phyloP scores from a whole-genome alignment of 352 stramenopile genomes.

The Phytophthora tentaculata region DNA sequence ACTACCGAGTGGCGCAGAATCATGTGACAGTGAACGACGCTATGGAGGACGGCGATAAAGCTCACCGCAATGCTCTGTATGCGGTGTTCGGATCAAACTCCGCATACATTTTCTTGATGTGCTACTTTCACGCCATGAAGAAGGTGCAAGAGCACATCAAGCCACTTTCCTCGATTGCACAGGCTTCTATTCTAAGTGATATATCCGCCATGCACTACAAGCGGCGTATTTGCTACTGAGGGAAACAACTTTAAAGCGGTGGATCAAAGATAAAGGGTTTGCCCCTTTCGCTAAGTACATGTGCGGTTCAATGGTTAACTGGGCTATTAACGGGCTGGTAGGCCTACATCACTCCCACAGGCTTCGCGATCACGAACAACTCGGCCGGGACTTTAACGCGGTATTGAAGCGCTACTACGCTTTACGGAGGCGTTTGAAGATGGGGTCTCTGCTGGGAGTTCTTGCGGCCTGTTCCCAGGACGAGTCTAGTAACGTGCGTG shows the following conservation, averaged over 20 bases:
- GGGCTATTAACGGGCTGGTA: neutral
- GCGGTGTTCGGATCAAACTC: neutral
- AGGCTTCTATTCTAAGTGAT: neutral
- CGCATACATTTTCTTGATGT: neutral
- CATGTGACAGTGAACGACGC: neutral
- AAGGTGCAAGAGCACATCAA: neutral
- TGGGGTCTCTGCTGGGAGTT: neutral
- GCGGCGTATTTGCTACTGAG: neutral
- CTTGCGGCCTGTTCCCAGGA: neutral
- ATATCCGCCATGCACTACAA: neutral
- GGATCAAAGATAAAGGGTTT: neutral
- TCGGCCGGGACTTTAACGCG: neutral
- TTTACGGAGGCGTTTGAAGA: neutral
- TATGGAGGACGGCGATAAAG: neutral
- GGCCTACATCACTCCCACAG: neutral
- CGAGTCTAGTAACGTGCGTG: neutral
- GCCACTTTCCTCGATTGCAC: neutral
- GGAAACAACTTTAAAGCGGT: neutral
- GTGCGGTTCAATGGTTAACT: neutral
- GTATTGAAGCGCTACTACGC: neutral
- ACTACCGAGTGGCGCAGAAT: neutral
- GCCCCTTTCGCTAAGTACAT: neutral
- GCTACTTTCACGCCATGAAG: neutral
- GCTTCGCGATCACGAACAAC: neutral
- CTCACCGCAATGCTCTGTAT: neutral